phyloP scores from a whole-genome alignment of 176 grass and related monocot species.

The Avena sativa region DNA sequence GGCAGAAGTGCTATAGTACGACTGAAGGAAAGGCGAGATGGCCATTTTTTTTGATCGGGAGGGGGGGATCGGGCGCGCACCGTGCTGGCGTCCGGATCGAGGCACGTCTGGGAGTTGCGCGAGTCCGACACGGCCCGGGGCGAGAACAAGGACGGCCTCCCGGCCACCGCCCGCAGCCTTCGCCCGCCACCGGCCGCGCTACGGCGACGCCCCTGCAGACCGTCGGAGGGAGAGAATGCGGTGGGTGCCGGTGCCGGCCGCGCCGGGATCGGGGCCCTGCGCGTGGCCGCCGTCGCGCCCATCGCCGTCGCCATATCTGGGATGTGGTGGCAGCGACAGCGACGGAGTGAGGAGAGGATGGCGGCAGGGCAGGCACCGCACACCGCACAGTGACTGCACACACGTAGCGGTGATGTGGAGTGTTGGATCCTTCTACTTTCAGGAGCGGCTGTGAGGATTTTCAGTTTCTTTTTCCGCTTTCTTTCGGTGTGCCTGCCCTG shows the following conservation, averaged over 20 bases:
- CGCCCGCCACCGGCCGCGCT: slow-evolving; percentile 29
- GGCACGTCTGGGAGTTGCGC: slow-evolving; percentile 82
- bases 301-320: slow-evolving; percentile 61
- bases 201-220: neutral
- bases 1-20: neutral
- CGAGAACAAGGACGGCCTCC: slow-evolving; percentile 61
- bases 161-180: slow-evolving; percentile 38
- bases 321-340: slow-evolving; percentile 19
- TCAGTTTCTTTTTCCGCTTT: neutral
- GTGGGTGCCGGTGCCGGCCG: neutral
- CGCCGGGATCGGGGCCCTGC: slow-evolving; percentile 36
- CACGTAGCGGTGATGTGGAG: slow-evolving; percentile 28
- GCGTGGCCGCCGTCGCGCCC: slow-evolving; percentile 42
- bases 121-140: slow-evolving; percentile 84
- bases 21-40: neutral
- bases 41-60: slow-evolving; percentile 28
- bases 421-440: slow-evolving; percentile 19
- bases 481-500: neutral
- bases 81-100: slow-evolving; percentile 94
- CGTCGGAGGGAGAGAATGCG: slow-evolving; percentile 22
- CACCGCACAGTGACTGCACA: neutral
- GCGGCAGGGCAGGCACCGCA: neutral
- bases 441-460: slow-evolving; percentile 22
- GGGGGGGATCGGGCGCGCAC: slow-evolving; percentile 43
- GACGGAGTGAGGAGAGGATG: slow-evolving; percentile 27